phyloP scores from a whole-genome alignment of 2,329 filamentous ascomycete genomes.

The Fusarium coffeatum region DNA sequence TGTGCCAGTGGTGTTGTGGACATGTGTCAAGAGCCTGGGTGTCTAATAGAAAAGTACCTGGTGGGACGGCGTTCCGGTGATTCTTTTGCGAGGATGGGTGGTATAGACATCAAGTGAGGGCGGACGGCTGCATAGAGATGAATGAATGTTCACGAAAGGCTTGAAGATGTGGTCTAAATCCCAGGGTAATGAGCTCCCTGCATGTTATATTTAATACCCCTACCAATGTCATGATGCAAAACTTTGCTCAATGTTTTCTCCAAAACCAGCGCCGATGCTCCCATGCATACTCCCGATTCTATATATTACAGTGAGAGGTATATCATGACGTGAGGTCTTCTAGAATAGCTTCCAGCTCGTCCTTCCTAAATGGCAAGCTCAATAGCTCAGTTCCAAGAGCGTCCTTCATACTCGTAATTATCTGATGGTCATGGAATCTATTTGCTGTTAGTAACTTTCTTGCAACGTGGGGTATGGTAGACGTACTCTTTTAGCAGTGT shows the following conservation, averaged over 20 bases:
- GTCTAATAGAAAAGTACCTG: constrained; percentile 54
- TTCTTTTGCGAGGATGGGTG: neutral
- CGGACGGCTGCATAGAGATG: constrained; percentile 33
- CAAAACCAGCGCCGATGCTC: constrained; percentile 23
- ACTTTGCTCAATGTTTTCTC: constrained; percentile 1
- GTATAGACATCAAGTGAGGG: constrained; percentile 20
- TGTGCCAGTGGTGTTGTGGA: constrained; percentile 92
- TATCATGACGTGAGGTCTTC: constrained; percentile 70
- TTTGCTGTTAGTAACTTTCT: constrained; percentile 44
- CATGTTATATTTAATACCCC: constrained; percentile 31
- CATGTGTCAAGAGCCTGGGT: constrained; percentile 83
- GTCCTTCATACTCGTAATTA: constrained; percentile 92
- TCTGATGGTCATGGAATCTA: constrained; percentile 96
- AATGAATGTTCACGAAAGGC: constrained; percentile 42
- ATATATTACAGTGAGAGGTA: constrained; percentile 11
- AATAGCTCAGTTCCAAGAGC: constrained; percentile 85
- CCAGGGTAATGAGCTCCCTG: constrained; percentile 5
- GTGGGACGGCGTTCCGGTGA: constrained; percentile 29
- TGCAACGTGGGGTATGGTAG: neutral
- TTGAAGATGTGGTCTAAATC: constrained; percentile 1
- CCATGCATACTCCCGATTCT: constrained; percentile 15
- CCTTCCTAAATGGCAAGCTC: constrained; percentile 84
- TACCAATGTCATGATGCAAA: constrained; percentile 16
- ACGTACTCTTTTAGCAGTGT: constrained; percentile 90
- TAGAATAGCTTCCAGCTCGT: constrained; percentile 88